Evolutionary conservation across 2,329 filamentous ascomycete genomes (phyloP), one percentile per base, ranked within the genome.

Genomic region (Pseudopyrenochaeta lycopersici): DNA sequence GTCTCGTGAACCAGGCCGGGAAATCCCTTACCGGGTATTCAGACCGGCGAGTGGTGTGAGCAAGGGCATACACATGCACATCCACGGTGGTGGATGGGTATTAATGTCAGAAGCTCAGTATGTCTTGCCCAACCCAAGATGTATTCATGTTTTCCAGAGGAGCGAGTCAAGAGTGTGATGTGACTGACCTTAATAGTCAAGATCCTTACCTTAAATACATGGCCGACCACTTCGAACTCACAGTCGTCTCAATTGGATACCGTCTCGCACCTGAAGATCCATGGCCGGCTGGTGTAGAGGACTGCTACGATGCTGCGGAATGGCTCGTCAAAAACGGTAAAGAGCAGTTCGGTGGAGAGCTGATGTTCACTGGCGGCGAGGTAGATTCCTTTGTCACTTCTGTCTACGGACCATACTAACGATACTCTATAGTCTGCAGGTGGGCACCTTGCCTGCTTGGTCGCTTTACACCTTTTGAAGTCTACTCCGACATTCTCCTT

Each of bases 181-280:
- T 12, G 5, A 31, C 52, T 67, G 6, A 62, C 35, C n/a, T 14
- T 14, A 29, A 18, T 18, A 78, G 78, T 49, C 80, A 82, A 56
- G 82, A 85, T 62, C 54, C 69, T 1, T 75, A 79, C 30, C 73
- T 87, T 10, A 77, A 82, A 47, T 75, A 75, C 57, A 80, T 83
- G 68, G 82, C 84, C 41, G 77, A 85, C 57, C 68, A 73, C 23
- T 79, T 75, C 41, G 73, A 80, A 32, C 52, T 85, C 2, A 80
- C 80, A 0, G 80, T 83, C 14, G 68, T 88, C 11, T 84, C 81
- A 0, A 78, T 87, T 6, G 85, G 84, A 1, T 88, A 88, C 66
- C 78, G 85, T 23, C 78, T 85, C 15, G 84, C 85, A 0, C 86
- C 86, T 0, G 85, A 88, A 64, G 54, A 86, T 60, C 83, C 84